phyloP scores from a whole-genome alignment of 352 stramenopile species.

The Hyphochytrium catenoides region DNA sequence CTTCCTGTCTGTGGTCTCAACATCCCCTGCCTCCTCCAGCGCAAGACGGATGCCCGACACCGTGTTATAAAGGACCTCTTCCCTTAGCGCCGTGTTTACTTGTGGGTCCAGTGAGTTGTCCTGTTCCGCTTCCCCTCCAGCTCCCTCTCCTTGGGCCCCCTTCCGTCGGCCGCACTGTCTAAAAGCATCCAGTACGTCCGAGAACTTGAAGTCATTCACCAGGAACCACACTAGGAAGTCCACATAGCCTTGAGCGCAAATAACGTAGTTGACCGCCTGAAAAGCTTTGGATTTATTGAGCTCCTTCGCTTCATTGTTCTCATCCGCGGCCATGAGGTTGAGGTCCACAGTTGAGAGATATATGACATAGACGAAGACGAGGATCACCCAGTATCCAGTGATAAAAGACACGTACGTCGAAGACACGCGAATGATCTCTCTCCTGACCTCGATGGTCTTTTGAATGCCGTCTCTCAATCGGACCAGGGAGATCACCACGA shows the following conservation, averaged over 20 bases:
- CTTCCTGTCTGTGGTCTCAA: no score
- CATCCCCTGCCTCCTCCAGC: conserved; percentile 39
- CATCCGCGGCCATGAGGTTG: conserved; percentile 3
- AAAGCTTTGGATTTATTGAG: no score
- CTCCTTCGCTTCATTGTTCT: no score
- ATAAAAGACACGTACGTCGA: conserved; percentile 64
- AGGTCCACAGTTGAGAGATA: conserved; percentile 20
- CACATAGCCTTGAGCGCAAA: conserved; percentile 57
- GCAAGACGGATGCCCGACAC: conserved; percentile 65
- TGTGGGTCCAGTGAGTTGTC: conserved; percentile 59
- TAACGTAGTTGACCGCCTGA: conserved; percentile 61
- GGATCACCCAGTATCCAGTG: conserved; percentile 59
- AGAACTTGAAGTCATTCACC: conserved; percentile 61
- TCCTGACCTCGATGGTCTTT: conserved; percentile 50
- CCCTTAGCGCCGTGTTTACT: conserved; percentile 53
- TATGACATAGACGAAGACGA: conserved; percentile 41
- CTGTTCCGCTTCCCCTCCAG: conserved; percentile 24
- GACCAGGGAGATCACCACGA: conserved; percentile 62
- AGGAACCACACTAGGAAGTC: conserved; percentile 66
- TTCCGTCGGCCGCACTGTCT: no score
- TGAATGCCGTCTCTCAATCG: conserved; percentile 57
- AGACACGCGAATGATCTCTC: no score
- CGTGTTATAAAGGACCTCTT: conserved; percentile 68
- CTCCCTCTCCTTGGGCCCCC: no score
- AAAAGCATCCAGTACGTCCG: conserved; percentile 18